A percentile compares a stretch with the other conserved stretches of the same genome.
These are phyloP conservation scores for Carallia brachiata DNA, from an alignment of 345 rosid genomes.

Conservation along the genomic window DNA sequence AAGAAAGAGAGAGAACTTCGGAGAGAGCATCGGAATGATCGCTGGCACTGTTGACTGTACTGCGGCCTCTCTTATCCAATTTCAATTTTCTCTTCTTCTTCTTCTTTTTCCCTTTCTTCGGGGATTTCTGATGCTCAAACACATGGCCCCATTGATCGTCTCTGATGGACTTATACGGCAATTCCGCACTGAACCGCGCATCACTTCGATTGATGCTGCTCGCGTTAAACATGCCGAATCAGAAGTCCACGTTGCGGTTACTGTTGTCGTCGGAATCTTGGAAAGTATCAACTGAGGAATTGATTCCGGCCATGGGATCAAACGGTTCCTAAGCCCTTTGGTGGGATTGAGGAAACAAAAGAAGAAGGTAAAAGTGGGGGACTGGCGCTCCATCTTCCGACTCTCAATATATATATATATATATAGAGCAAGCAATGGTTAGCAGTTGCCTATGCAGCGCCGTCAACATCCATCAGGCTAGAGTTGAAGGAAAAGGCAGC, in stretches of 20 bases:
- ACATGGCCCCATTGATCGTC: neutral
- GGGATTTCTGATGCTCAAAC: too few relatives aligned
- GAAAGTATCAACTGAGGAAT: too few relatives aligned
- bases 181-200: neutral
- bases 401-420: too few relatives aligned
- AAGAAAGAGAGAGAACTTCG: slow-evolving; percentile 8
- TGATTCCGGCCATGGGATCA: neutral
- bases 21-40: slow-evolving; percentile 3
- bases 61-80: neutral
- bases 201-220: neutral
- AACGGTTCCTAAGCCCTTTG: neutral
- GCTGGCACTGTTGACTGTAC: neutral
- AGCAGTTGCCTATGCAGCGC: too few relatives aligned
- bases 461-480: too few relatives aligned
- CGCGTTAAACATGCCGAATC: neutral
- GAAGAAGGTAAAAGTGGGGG: too few relatives aligned
- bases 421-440: too few relatives aligned
- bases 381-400: too few relatives aligned
- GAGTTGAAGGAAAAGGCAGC: too few relatives aligned
- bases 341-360: too few relatives aligned
- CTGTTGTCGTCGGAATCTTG: neutral
- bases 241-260: neutral
- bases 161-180: neutral
- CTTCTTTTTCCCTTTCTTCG: neutral
- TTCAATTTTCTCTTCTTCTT: too few relatives aligned